Conservation (phyloP, 2,329 filamentous ascomycete species). For the Cyphellophora attinorum region DNA sequence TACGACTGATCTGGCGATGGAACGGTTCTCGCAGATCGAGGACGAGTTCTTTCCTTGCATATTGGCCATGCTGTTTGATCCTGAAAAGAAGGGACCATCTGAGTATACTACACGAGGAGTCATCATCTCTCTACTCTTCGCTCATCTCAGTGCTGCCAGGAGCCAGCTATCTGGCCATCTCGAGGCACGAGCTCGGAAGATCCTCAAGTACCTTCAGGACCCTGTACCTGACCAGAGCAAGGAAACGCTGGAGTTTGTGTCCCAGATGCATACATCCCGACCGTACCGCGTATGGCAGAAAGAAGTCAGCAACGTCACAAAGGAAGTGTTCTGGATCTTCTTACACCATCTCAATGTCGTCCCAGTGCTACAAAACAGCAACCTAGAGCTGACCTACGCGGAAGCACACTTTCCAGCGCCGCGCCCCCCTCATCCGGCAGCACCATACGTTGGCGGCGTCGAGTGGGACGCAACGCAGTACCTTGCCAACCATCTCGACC, state of each 20-base stretch:
- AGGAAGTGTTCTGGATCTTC: slow-evolving; percentile 99
- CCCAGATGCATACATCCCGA: slow-evolving; percentile 76
- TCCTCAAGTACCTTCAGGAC: slow-evolving; percentile 72
- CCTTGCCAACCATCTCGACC: slow-evolving; percentile 80
- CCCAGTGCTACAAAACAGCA: slow-evolving; percentile 33
- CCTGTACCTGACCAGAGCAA: slow-evolving; percentile 65
- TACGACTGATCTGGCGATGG: slow-evolving; percentile 77
- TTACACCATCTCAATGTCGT: slow-evolving; percentile 88
- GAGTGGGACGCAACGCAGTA: slow-evolving; percentile 99
- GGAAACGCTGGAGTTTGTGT: slow-evolving; percentile 72
- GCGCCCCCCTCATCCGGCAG: slow-evolving; percentile 81
- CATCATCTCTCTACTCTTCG: slow-evolving; percentile 80
- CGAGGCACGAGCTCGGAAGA: slow-evolving; percentile 58
- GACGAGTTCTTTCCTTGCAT: slow-evolving; percentile 75
- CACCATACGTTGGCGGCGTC: slow-evolving; percentile 91
- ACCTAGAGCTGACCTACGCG: slow-evolving; percentile 23
- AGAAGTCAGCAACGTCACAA: slow-evolving; percentile 84
- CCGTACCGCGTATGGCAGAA: slow-evolving; percentile 93
- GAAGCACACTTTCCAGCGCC: slow-evolving; percentile 72
- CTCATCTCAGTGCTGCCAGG: slow-evolving; percentile 56
- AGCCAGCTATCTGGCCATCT: slow-evolving; percentile 53
- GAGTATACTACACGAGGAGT: slow-evolving; percentile 91
- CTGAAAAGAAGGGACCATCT: slow-evolving; percentile 95
- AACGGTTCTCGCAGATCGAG: slow-evolving; percentile 72
- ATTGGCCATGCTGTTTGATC: slow-evolving; percentile 82